Evolutionary conservation across 441 rosid genomes (phyloP), one percentile per base, ranked within the genome.

Genomic region (Monsonia emarginata): DNA sequence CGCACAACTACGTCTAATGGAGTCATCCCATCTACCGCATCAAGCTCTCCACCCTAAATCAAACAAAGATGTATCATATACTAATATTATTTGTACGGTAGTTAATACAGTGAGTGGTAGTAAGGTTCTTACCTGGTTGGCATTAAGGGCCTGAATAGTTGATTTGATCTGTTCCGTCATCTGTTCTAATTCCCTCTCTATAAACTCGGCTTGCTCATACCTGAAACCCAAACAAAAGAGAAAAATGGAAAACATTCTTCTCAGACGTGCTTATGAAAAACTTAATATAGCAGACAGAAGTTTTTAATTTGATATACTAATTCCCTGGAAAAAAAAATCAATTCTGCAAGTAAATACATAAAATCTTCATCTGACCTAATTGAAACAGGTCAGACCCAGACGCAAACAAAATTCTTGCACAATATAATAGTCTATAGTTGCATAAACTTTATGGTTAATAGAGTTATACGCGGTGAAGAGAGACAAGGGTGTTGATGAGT

Each of bases 161-260:
- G 87, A 86, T 81, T 88, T 86, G 63, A 88, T 85, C 68, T 90
- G 96, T 73, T 87, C 96, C 13, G 88, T 85, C 98, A 88, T 90
- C 60, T 85, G 96, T 81, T 90, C 98, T 72, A 90, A 24, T 70
- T 94, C 97, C 80, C 93, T 84, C 84, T 90, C 97, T 68, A 89
- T 78, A 58, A 83, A 71, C 80, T 94, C 97, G 52, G 97, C 80
- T 68, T 94, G 96, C 78, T 89, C 97, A 69, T 88, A 89, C 97
- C 97, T 94, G 83, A 54, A 73, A 72, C 22, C 57, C 59, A 68
- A 60, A 59, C 22, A 25, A 57, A 19, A 61, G 54, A 64, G 63
- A 34, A 72, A 1, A 21, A 8, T 3, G 26, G 25, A 21, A 50
- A 50, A 19, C n/a, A n/a, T n/a, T n/a, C n/a, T 21, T 56, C 34